A percentile compares a stretch with the other conserved stretches of the same genome.
These are phyloP conservation scores for Colletotrichum sojae DNA, from an alignment of 2,329 filamentous ascomycete species.

Conservation along the genomic window DNA sequence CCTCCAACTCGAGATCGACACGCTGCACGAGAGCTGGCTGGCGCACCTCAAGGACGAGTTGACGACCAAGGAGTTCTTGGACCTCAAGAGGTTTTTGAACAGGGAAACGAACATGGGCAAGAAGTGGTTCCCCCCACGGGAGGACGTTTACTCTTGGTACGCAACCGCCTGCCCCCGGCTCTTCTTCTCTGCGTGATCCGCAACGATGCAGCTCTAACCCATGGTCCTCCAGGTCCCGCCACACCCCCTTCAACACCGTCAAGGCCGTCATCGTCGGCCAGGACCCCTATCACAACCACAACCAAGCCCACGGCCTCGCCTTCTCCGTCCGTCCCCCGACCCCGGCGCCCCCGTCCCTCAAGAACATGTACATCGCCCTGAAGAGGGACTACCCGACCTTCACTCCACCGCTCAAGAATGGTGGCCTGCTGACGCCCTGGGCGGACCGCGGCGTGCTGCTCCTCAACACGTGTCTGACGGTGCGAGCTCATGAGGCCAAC, in stretches of 20 bases:
- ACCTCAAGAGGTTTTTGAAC: constrained; percentile 89
- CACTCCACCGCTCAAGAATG: constrained; percentile 79
- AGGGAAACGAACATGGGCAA: constrained; percentile 80
- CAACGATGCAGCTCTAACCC: constrained; percentile 40
- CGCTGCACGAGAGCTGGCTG: constrained; percentile 92
- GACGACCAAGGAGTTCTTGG: constrained; percentile 82
- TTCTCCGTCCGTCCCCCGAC: constrained; percentile 96
- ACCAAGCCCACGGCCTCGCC: constrained; percentile 95
- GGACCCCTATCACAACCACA: constrained; percentile 96
- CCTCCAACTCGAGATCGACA: constrained; percentile 91
- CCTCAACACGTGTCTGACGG: constrained; percentile 95
- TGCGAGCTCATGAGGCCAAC: constrained; percentile 89
- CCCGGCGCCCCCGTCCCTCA: constrained; percentile 87
- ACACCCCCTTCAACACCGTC: constrained; percentile 89
- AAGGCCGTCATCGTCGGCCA: constrained; percentile 96
- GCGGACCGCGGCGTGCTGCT: constrained; percentile 93
- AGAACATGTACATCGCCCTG: constrained; percentile 93
- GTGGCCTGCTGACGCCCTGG: constrained; percentile 92
- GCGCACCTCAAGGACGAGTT: constrained; percentile 90
- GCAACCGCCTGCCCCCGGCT: constrained; percentile 43
- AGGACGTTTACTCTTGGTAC: constrained; percentile 96
- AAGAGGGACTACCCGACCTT: constrained; percentile 91
- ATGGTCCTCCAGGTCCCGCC: constrained; percentile 82
- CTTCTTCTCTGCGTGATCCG: neutral
- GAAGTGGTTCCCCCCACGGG: constrained; percentile 87